phyloP scores from a whole-genome alignment of 331 rosid genomes.

The Rhamnella rubrinervis region DNA sequence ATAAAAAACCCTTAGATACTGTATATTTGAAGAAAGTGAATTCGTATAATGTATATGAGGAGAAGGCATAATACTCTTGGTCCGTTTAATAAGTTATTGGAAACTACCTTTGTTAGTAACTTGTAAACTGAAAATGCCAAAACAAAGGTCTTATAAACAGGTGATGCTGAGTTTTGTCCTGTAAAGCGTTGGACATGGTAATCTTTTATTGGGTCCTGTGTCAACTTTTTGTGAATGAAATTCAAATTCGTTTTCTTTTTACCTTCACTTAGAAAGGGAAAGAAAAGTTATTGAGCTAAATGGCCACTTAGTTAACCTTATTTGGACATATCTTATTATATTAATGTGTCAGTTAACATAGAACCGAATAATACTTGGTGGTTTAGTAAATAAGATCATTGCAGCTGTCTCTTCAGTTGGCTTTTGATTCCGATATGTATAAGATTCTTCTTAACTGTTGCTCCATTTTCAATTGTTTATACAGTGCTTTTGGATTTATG shows the following conservation, averaged over 20 bases:
- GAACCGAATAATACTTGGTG: neutral
- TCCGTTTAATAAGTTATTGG: neutral
- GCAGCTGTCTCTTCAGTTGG: conserved; percentile 3
- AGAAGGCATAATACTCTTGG: neutral
- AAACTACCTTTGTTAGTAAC: conserved; percentile 11
- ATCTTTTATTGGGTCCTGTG: conserved; percentile 4
- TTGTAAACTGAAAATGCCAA: conserved; percentile 4
- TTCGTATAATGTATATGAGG: neutral
- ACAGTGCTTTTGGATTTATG: conserved; percentile 15
- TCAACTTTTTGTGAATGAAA: conserved; percentile 5
- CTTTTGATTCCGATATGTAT: neutral
- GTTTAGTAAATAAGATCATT: neutral
- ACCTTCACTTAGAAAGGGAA: neutral
- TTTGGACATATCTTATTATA: neutral
- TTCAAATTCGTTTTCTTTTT: neutral
- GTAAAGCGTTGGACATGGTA: neutral
- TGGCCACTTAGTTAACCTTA: neutral
- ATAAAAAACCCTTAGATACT: neutral
- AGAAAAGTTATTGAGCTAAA: neutral
- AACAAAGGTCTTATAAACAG: neutral
- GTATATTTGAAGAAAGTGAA: neutral
- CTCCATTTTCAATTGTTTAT: neutral
- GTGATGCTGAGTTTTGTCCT: neutral
- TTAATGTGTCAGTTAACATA: neutral
- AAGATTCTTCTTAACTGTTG: neutral